phyloP scores from a whole-genome alignment of 805 yeast species.

The Yarrowia divulgata region DNA sequence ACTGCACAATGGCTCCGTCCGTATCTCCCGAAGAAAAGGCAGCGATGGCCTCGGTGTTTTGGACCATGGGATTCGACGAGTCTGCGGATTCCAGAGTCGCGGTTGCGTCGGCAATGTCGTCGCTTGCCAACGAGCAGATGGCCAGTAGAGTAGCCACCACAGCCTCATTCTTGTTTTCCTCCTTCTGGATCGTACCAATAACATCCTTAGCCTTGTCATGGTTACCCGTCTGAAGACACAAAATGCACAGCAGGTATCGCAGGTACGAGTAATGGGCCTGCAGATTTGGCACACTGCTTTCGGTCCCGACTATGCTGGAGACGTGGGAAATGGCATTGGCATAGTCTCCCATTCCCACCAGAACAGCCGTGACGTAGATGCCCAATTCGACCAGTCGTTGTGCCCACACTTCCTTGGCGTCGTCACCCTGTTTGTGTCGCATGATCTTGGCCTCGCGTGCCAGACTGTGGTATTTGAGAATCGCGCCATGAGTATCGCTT shows the following conservation, averaged over 20 bases:
- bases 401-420: slow-evolving; percentile 41
- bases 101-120: neutral
- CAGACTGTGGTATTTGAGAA: slow-evolving; percentile 49
- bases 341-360: slow-evolving; percentile 49
- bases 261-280: neutral
- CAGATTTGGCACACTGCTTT: neutral
- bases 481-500: slow-evolving; percentile 50
- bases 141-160: neutral
- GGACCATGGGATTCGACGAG: slow-evolving; percentile 33
- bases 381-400: slow-evolving; percentile 48
- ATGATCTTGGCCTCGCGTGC: slow-evolving; percentile 50
- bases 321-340: slow-evolving; percentile 46
- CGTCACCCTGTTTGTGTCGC: slow-evolving; percentile 36
- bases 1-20: slow-evolving; percentile 27
- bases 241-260: slow-evolving; percentile 15
- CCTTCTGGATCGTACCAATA: neutral
- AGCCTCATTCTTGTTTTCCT: neutral
- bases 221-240: slow-evolving; percentile 23
- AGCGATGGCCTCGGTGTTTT: slow-evolving; percentile 30
- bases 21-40: slow-evolving; percentile 19
- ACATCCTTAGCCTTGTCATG: neutral
- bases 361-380: slow-evolving; percentile 48
- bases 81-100: neutral
- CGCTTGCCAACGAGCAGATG: slow-evolving; percentile 6
- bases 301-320: neutral